phyloP scores from a whole-genome alignment of 495 filamentous ascomycete species.

The Daldinia loculata region DNA sequence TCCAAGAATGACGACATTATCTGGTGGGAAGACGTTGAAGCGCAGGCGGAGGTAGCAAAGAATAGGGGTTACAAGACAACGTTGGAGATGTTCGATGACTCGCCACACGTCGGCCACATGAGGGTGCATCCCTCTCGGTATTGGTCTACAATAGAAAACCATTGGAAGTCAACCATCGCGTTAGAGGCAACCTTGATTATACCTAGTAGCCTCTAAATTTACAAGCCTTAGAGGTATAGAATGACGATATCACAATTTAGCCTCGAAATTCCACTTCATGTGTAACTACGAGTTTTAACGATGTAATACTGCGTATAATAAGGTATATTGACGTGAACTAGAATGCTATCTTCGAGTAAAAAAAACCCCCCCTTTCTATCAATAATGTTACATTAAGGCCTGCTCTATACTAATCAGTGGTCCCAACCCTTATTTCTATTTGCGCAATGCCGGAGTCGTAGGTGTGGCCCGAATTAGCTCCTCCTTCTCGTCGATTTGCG shows the following conservation, averaged over 20 bases:
- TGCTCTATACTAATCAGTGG: no score
- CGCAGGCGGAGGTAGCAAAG: constrained; percentile 56
- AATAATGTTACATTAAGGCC: no score
- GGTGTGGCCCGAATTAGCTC: not conserved
- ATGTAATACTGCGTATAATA: no score
- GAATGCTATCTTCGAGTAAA: no score
- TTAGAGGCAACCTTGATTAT: not conserved
- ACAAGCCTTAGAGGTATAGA: not conserved
- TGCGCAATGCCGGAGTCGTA: not conserved
- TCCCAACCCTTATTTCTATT: not conserved
- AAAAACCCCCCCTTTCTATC: no score
- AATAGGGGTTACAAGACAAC: constrained; percentile 53
- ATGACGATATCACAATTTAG: not conserved
- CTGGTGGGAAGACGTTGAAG: constrained; percentile 61
- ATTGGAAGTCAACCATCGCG: constrained; percentile 50
- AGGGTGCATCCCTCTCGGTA: constrained; percentile 60
- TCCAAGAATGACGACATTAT: constrained; percentile 65
- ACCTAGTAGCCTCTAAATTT: not conserved
- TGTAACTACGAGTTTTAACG: no score
- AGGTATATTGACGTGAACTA: not conserved
- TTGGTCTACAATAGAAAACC: constrained; percentile 56
- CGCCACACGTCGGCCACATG: constrained; percentile 65
- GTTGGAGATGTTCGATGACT: constrained; percentile 60
- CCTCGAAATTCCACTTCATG: no score
- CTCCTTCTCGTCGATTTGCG: not conserved